These are phyloP conservation scores for Tinospora cordifolia DNA, from an alignment of 164 flowering plant species.

Conservation along the genomic window DNA sequence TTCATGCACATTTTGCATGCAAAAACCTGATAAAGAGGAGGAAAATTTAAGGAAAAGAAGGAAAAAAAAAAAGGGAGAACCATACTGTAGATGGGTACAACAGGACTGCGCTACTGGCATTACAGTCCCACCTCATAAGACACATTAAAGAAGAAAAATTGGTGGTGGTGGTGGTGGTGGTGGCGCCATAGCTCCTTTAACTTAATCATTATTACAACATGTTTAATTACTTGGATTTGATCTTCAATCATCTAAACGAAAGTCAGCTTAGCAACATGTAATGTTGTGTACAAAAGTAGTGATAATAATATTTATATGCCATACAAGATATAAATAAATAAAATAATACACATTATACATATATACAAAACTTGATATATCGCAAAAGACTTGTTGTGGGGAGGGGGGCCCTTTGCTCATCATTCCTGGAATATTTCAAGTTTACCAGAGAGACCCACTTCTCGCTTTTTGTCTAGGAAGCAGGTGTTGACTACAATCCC, in stretches of 20 bases:
- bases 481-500: slow-evolving; percentile 46
- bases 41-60: too few species aligned
- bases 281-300: neutral
- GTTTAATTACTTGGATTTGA: neutral
- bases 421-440: slow-evolving; percentile 54
- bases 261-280: slow-evolving; percentile 5
- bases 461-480: slow-evolving; percentile 50
- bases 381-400: slow-evolving; percentile 19
- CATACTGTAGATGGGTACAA: neutral
- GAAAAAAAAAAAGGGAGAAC: neutral
- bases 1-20: slow-evolving; percentile 40
- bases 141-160: neutral
- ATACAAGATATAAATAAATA: too few species aligned
- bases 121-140: neutral
- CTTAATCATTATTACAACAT: neutral
- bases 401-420: slow-evolving; percentile 38
- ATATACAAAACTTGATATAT: slow-evolving; percentile 1
- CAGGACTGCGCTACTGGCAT: neutral
- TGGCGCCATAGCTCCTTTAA: neutral
- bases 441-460: slow-evolving; percentile 35
- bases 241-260: neutral
- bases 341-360: neutral
- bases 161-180: neutral
- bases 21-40: neutral
- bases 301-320: too few species aligned